Evolutionary conservation across 176 grass and related monocot genomes (phyloP), one percentile per base, ranked within the genome.

Genomic region (Hordeum marinum): DNA sequence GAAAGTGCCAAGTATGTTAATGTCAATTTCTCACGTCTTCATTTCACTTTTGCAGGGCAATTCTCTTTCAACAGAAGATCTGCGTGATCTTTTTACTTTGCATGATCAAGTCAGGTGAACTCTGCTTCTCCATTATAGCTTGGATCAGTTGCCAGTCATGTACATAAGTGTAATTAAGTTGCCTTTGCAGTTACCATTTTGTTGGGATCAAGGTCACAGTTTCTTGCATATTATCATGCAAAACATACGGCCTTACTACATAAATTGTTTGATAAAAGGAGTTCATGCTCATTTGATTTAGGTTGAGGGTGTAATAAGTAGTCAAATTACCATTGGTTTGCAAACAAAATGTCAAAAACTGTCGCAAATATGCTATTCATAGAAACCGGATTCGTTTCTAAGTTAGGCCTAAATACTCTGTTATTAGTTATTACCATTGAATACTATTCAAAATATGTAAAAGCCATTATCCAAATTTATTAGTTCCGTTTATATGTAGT

Each of bases 41-140:
- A 4, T 74, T 74, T 74, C 25, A 31, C 71, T 83, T 82, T 92
- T 90, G 70, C 85, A 98, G 91, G 96, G 91, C 23, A 95, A 72
- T 87, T 94, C 85, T 86, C 88, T 98, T 83, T 95, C 96, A 29
- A 92, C 86, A 72, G 93, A 98, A 90, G 90, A 98, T 72, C 84
- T 95, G 45, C 91, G 91, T 58, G 93, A 94, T 92, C 96, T 98
- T 85, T 98, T 98, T 81, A 91, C 89, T 63, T 94, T 92, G 32
- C 90, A 90, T 83, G 96, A 98, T 20, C 84, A 98, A 73, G 72
- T 94, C 85, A 95, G 93, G 96, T 94, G 84, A 80, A 75, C 18
- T 80, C 7, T 76, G 4, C 72, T 72, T 68, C 45, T 84, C 61
- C 58, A 12, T 35, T 68, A 80, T 78, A 59, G 24, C 62, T 26